These are phyloP conservation scores for Striga asiatica DNA, from an alignment of 257 asterid species.

Conservation along the genomic window DNA sequence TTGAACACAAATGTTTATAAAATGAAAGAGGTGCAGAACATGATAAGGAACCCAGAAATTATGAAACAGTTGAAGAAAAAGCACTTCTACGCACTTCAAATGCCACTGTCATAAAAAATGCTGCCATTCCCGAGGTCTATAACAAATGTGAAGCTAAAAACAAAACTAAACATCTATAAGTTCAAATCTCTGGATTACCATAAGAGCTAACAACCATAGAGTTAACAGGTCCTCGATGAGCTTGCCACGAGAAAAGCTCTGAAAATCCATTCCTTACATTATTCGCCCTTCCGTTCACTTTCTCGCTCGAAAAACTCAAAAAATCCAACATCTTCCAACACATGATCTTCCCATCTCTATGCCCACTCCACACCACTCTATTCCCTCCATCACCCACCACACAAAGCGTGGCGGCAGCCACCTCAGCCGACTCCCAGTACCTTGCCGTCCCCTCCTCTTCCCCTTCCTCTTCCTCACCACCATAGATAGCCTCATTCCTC, in stretches of 20 bases:
- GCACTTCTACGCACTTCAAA: background rate
- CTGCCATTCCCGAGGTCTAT: constrained; percentile 7
- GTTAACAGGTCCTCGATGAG: constrained; percentile 76
- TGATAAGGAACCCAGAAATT: constrained; percentile 5
- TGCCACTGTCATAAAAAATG: background rate
- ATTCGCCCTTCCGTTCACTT: constrained; percentile 21
- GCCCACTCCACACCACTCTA: constrained; percentile 89
- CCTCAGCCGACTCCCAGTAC: constrained; percentile 49
- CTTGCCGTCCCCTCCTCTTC: constrained; percentile 63
- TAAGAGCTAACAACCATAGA: constrained; percentile 71
- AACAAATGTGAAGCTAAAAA: background rate
- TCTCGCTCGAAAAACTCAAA: constrained; percentile 18
- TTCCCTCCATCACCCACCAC: constrained; percentile 69
- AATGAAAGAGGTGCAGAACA: background rate
- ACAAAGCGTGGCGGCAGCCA: constrained; percentile 47
- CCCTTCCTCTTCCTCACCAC: constrained; percentile 34
- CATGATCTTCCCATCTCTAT: constrained; percentile 72
- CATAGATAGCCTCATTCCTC: constrained; percentile 39
- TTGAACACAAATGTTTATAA: too few species aligned
- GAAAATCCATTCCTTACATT: constrained; percentile 30
- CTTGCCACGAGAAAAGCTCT: constrained; percentile 82
- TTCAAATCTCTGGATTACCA: constrained; percentile 52
- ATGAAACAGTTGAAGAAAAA: background rate
- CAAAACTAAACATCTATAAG: background rate
- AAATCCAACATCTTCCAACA: constrained; percentile 71